These are phyloP conservation scores for Aspergillus tubingensis DNA, from an alignment of 2,329 filamentous ascomycete species.

Conservation along the genomic window DNA sequence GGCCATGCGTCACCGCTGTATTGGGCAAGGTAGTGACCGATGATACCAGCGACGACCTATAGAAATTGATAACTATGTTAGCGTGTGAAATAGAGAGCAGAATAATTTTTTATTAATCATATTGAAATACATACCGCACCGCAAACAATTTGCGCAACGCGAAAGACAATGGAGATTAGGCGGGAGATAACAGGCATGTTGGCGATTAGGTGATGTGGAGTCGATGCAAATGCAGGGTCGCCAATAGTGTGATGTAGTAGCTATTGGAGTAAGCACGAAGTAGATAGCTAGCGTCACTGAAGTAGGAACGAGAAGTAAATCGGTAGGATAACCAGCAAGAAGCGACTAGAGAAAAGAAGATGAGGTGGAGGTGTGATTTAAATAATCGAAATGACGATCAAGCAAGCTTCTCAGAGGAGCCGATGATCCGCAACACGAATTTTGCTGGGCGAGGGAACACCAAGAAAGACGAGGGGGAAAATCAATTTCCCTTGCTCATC, in stretches of 20 bases:
- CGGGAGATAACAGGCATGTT: slow-evolving; percentile 56
- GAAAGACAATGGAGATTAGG: slow-evolving; percentile 59
- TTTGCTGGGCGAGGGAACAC: background rate
- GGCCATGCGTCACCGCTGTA: slow-evolving; percentile 54
- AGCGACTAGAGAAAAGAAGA: background rate
- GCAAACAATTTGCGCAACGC: slow-evolving; percentile 66
- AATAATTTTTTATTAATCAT: background rate
- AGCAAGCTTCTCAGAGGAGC: background rate
- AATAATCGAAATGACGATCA: slow-evolving; percentile 2
- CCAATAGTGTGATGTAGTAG: background rate
- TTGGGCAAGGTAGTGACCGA: slow-evolving; percentile 64
- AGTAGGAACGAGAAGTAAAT: background rate
- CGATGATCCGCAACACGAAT: background rate
- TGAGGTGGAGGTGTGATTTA: slow-evolving; percentile 10
- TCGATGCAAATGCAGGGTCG: slow-evolving; percentile 4
- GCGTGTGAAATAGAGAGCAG: background rate
- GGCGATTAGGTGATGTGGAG: background rate
- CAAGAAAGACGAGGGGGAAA: background rate
- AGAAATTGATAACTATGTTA: background rate
- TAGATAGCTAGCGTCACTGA: background rate
- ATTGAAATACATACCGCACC: slow-evolving; percentile 57
- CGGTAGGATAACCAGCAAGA: slow-evolving; percentile 1
- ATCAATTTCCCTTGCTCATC: background rate
- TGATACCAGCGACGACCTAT: slow-evolving; percentile 65
- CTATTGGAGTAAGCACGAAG: background rate